Percentiles rank a stretch among this genome's conserved stretches.
These are phyloP conservation scores for Rhizoclosmatium sp. DNA, from an alignment of 192 early-diverging fungal species.

Conservation along the genomic window DNA sequence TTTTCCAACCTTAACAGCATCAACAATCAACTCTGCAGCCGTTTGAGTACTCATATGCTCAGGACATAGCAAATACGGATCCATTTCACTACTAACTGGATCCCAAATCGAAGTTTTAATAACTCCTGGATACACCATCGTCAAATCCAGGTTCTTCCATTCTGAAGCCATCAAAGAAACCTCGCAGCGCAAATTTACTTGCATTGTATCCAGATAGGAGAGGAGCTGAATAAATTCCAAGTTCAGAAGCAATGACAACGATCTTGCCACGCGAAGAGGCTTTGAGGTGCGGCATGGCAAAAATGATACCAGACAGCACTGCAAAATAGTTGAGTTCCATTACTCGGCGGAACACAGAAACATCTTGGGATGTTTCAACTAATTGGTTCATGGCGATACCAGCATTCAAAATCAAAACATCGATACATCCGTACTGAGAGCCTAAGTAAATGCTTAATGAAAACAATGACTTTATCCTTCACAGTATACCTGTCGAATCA, in stretches of 20 bases:
- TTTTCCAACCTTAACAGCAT: neutral
- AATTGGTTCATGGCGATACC: neutral
- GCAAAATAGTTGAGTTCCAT: constrained; percentile 4
- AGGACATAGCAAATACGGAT: neutral
- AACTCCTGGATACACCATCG: neutral
- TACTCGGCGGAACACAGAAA: neutral
- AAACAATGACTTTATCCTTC: neutral
- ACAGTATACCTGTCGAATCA: neutral
- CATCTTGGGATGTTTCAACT: neutral
- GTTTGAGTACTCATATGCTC: neutral
- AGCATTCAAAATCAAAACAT: neutral
- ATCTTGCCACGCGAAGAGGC: constrained; percentile 1
- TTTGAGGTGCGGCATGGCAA: neutral
- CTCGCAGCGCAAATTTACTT: constrained; percentile 1
- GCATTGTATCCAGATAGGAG: neutral
- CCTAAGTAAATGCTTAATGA: no score
- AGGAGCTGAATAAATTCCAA: neutral
- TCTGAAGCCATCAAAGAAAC: neutral
- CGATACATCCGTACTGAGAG: neutral
- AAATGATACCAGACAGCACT: neutral
- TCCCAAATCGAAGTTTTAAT: neutral
- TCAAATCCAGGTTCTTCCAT: constrained; percentile 1
- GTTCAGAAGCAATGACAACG: neutral
- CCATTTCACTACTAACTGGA: neutral
- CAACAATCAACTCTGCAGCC: constrained; percentile 2